Base-by-base conservation (phyloP, 495 filamentous ascomycete genomes). In the Antarctomyces pellizariae region DNA sequence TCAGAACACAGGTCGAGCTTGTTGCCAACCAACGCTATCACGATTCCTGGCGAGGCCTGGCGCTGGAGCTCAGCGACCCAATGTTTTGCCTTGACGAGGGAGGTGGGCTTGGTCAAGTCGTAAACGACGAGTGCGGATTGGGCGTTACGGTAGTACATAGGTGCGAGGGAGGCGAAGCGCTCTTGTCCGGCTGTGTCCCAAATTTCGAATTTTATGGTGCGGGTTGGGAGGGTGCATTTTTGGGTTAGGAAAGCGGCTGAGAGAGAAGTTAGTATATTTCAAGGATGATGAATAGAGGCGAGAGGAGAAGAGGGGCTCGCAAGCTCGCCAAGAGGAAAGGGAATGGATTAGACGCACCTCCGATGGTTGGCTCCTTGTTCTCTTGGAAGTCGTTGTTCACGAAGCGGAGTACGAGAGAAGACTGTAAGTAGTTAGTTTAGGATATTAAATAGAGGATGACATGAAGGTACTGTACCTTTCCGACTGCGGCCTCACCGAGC, bases 311-410 rank as follows among this genome's bases (percentile, higher is more conserved):
- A 29, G 11, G 8, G 36, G 25, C 37, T 22, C 9, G 8, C 11
- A 11, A 26, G 16, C 5, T 35, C 15, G 31, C 18, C 25, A 18
- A 3, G 7, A 18, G 19, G 13, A 14, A 17, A 25, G 25, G 13
- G 14, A 22, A 12, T 3, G 30, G 29, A 22, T 3, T 29, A 34
- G 29, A 48, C 68, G 43, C 66, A 90, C 84, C 84, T 59, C 86
- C 86, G 57, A 97, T 97, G 28, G 86, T 97, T 23, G 86, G 86
- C 46, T 97, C 86, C 59, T 97, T 97, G 50, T 97, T 97, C 53
- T 95, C 89, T 58, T 97, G 86, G 43, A 95, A 97, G 54, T 95
- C 86, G 56, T 97, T 83, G 64, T 95, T 97, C 45, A 97, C 86
- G 48, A 97, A 97, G 41, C 86, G 79, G 38, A 97, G 66, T 29